Evolutionary conservation across 805 yeast genomes (phyloP).

Genomic region (Cyberlindnera misumaiensis): DNA sequence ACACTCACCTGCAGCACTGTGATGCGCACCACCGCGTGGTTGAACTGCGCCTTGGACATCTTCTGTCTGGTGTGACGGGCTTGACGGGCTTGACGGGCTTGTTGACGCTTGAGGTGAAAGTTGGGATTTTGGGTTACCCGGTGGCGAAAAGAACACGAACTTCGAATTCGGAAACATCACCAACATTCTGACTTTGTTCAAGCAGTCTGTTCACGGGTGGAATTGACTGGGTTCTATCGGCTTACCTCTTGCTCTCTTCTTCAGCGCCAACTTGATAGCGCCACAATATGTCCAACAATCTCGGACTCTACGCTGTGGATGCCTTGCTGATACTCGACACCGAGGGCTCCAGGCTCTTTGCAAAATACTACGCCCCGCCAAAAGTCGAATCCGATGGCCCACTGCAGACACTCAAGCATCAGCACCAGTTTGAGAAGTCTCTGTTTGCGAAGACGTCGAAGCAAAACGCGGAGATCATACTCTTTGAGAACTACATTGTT

Average conservation of each 20-base stretch:
- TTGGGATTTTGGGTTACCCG: background rate
- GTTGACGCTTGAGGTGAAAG: no score
- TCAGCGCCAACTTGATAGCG: no score
- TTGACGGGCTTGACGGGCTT: no score
- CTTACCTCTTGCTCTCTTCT: no score
- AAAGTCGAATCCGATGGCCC: slow-evolving; percentile 21
- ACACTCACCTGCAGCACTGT: slow-evolving; percentile 40
- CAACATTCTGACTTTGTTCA: no score
- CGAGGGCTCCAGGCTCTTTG: slow-evolving; percentile 71
- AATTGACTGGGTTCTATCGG: no score
- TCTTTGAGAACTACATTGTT: slow-evolving; percentile 72
- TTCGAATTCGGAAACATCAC: background rate
- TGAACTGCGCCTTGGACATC: slow-evolving; percentile 32
- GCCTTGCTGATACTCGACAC: slow-evolving; percentile 77
- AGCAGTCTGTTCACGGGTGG: no score
- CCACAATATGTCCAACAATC: slow-evolving; percentile 39
- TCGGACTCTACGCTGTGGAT: slow-evolving; percentile 73
- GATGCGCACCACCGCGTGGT: slow-evolving; percentile 39
- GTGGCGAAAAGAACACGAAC: background rate
- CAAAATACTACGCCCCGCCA: slow-evolving; percentile 78
- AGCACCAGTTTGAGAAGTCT: slow-evolving; percentile 67
- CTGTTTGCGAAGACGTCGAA: slow-evolving; percentile 74
- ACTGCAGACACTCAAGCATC: slow-evolving; percentile 44
- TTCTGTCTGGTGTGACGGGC: background rate
- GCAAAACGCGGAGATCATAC: slow-evolving; percentile 69